These are phyloP conservation scores for Paramecium sonneborni DNA, from an alignment of 73 alveolate genomes.

Conservation along the genomic window DNA sequence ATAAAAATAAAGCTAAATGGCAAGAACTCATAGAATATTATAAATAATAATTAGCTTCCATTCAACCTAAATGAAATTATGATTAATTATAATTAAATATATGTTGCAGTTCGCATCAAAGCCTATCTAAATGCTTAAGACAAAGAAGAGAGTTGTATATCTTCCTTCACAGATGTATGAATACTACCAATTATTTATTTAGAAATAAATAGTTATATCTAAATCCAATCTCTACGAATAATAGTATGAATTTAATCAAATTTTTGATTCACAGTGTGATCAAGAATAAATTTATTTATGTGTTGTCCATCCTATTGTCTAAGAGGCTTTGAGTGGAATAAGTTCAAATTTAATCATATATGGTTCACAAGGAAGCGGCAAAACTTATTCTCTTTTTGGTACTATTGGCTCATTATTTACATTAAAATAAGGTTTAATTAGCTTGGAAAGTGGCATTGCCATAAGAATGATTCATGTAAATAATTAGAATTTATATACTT, in stretches of 20 bases:
- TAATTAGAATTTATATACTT: background rate
- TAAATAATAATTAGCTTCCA: slow-evolving; percentile 48
- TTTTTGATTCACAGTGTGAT: background rate
- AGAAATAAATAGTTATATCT: background rate
- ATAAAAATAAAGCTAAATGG: slow-evolving; percentile 57
- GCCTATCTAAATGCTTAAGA: background rate
- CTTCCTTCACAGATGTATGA: background rate
- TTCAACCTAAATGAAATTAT: slow-evolving; percentile 52
- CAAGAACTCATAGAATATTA: slow-evolving; percentile 44
- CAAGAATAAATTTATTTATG: background rate
- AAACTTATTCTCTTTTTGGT: slow-evolving; percentile 26
- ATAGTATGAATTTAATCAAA: too few species aligned
- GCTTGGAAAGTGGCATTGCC: background rate
- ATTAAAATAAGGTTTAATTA: background rate
- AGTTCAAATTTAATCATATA: background rate
- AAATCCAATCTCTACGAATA: too few species aligned
- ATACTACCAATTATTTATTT: background rate
- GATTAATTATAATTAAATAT: slow-evolving; percentile 40
- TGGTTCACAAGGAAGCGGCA: slow-evolving; percentile 41
- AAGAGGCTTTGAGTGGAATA: background rate
- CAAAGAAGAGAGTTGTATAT: background rate
- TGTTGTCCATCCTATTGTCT: background rate
- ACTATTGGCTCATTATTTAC: slow-evolving; percentile 35
- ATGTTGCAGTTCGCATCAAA: background rate
- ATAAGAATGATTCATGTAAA: slow-evolving; percentile 1